Evolutionary conservation across 257 asterid genomes (phyloP), one percentile per base, ranked within the genome.

Genomic region (Plantago major): DNA sequence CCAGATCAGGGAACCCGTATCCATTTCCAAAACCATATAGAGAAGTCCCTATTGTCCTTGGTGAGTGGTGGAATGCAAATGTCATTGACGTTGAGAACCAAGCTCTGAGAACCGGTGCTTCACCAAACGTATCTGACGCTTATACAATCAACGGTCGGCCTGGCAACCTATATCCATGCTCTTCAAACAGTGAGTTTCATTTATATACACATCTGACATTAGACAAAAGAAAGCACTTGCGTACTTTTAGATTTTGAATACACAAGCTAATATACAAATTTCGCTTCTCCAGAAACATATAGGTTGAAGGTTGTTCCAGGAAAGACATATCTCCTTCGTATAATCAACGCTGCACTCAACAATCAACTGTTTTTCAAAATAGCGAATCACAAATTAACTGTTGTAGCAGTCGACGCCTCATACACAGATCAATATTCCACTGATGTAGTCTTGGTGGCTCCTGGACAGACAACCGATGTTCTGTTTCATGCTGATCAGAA

Each of bases 321-420:
- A 7, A 77, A 75, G 50, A 82, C 90, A 0, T 87, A 87, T 53
- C 85, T 87, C 37, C 77, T 87, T 1, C 89, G 96, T 0, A 76
- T 87, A 56, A 71, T 87, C 84, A 87, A 87, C 50, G 94, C 89
- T 71, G 95, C 92, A 55, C 82, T 87, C 78, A 78, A 87, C 44
- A 65, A 57, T 40, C 81, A 81, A 10, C 58, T 79, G 0, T 87
- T 82, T 52, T 87, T 79, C 84, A 84, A 84, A 49, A 79, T 87
- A 43, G 96, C 94, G 9, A 64, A 81, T 8, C 96, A 87, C 65
- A 75, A 74, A 6, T 22, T 87, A 55, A 83, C 74, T 1, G 88
- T 87, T 0, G 96, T 87, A 0, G 85, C 79, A 1, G 73, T 78
- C 0, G 96, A 87, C 12, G 96, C 96, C 3, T 7, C 85, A 17